Percentiles rank a stretch among this genome's conserved stretches.
phyloP scores from a whole-genome alignment of 2,329 filamentous ascomycete species.

The Chalaropsis ovoidea region DNA sequence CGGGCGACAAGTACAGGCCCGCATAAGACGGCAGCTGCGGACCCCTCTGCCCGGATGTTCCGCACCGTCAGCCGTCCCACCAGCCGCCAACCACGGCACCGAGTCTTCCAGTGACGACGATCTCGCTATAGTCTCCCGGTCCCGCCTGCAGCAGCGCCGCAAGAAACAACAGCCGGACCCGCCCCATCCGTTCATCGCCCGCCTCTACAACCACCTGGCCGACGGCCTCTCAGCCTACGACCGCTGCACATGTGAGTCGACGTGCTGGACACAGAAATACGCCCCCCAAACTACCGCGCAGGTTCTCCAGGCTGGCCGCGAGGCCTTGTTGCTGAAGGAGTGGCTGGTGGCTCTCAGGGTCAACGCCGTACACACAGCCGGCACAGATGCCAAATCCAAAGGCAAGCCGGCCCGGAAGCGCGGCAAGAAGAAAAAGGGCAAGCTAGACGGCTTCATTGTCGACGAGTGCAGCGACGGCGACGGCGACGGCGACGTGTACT shows the following conservation, averaged over 20 bases:
- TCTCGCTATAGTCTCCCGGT: conserved; percentile 26
- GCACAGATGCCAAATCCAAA: conserved; percentile 30
- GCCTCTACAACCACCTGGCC: conserved; percentile 51
- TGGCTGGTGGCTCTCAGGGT: conserved; percentile 75
- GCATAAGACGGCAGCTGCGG: conserved; percentile 40
- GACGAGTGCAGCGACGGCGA: conserved; percentile 53
- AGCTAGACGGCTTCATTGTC: conserved; percentile 69
- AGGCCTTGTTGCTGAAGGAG: conserved; percentile 60
- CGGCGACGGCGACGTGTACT: background rate
- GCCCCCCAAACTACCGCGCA: conserved; percentile 57
- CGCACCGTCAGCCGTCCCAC: background rate
- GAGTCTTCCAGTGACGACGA: conserved; percentile 33
- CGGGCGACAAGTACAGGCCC: conserved; percentile 43
- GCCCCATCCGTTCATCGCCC: conserved; percentile 48
- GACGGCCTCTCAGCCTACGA: conserved; percentile 69
- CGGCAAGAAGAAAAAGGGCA: conserved; percentile 51
- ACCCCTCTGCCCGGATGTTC: conserved; percentile 28
- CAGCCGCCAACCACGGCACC: background rate
- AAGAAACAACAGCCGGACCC: background rate
- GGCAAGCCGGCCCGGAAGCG: conserved; percentile 33
- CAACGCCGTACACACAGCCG: conserved; percentile 59
- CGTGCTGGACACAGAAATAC: conserved; percentile 77
- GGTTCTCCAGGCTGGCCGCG: conserved; percentile 63
- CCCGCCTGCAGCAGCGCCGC: background rate
- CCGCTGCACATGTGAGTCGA: conserved; percentile 59